Evolutionary conservation across 2,329 filamentous ascomycete genomes (phyloP).

Genomic region (Neocucurbitaria cava): DNA sequence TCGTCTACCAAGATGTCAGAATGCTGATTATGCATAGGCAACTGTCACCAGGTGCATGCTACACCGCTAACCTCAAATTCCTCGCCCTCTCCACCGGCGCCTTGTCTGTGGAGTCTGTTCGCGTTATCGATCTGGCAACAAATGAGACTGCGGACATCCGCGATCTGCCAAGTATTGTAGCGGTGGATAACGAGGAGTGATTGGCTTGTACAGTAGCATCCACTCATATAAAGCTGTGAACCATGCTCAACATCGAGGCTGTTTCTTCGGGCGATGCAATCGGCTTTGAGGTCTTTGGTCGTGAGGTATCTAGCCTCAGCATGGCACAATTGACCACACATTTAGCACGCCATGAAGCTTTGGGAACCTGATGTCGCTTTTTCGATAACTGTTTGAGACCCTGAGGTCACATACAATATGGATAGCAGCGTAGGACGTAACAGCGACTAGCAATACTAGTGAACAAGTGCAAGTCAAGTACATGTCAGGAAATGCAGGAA

Average conservation of each 20-base stretch:
- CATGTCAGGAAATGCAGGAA: neutral
- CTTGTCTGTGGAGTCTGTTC: slow-evolving; percentile 73
- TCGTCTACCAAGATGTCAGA: neutral
- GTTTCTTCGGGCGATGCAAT: neutral
- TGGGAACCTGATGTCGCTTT: neutral
- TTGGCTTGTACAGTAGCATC: neutral
- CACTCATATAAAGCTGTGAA: neutral
- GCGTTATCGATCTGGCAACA: slow-evolving; percentile 74
- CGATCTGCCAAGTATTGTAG: slow-evolving; percentile 73
- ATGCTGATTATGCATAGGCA: slow-evolving; percentile 56
- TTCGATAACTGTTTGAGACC: neutral
- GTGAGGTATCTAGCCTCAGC: neutral
- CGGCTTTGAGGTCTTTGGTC: neutral
- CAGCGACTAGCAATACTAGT: neutral
- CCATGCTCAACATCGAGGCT: neutral
- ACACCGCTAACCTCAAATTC: slow-evolving; percentile 76
- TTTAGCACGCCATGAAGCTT: neutral
- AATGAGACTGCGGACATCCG: slow-evolving; percentile 80
- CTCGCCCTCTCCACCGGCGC: slow-evolving; percentile 71
- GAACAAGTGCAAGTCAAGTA: neutral
- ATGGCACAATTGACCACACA: neutral
- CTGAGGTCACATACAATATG: neutral
- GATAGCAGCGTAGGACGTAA: neutral
- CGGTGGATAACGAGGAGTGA: slow-evolving; percentile 24
- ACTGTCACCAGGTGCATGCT: slow-evolving; percentile 73